Evolutionary conservation across 106 monocot genomes (phyloP), one percentile per base, ranked within the genome.

Genomic region (Iris macrosiphon): DNA sequence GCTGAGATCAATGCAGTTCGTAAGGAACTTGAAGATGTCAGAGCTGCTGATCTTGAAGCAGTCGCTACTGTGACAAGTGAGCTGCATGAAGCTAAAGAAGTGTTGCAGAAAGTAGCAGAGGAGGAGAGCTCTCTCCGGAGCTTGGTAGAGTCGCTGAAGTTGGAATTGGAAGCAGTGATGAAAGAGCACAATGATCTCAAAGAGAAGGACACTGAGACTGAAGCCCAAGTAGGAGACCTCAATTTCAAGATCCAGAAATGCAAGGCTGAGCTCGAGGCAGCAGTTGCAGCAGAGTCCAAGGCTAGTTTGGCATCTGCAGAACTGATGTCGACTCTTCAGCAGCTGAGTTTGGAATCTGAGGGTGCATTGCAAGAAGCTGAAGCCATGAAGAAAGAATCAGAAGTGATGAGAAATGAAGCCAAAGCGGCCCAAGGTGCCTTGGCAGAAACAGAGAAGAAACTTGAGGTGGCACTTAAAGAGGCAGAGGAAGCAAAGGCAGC

Each of bases 401-500:
- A 60, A 26, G 69, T 75, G 4, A 24, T 85, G 31, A 81, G 58
- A 49, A 65, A 18, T 30, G 81, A 90, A 60, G 68, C 85, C 31
- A 85, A 81, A 56, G 55, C 47, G 26, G 64, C 66, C 2, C 77
- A 38, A 26, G 45, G 39, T 18, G 33, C 71, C 10, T 71, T 84
- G n/a, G 26, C 45, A 1, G 84, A 84, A 47, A 74, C 77, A 47
- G 84, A 89, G 71, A 52, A 68, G 21, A 80, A 71, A 60, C 84
- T 84, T 24, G 61, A 81, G 39, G 19, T 55, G 28, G 74, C 89
- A 19, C 42, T 89, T 15, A 80, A 65, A 49, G 70, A 84, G 6
- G 79, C 84, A 10, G 89, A 89, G 54, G 77, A 55, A 46, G 84
- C 89, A 17, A 89, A 84, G 59, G 60, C 64, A 7, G 79, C 79